These are phyloP conservation scores for Pseudozyma sp. DNA, from an alignment of 1,284 basidiomycete genomes.

Conservation along the genomic window DNA sequence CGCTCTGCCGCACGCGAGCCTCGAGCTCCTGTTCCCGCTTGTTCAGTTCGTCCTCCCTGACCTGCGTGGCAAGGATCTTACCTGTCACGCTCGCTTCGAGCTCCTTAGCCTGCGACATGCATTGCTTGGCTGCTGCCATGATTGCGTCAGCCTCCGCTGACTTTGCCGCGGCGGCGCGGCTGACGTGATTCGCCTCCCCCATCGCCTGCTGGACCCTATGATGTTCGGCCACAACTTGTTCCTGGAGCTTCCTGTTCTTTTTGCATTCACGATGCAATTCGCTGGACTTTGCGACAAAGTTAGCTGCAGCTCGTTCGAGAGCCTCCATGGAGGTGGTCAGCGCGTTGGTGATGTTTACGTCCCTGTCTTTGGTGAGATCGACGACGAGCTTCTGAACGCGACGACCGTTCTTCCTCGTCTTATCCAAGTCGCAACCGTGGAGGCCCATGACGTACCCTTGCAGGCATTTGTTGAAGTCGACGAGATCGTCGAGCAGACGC, in stretches of 20 bases:
- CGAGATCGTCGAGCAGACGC: conserved; percentile 30
- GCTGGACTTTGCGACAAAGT: conserved; percentile 12
- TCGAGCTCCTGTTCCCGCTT: background rate
- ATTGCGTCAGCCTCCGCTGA: conserved; percentile 1
- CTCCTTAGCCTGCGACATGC: background rate
- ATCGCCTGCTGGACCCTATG: background rate
- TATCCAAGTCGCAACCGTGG: conserved; percentile 12
- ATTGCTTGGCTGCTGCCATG: background rate
- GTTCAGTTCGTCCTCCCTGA: background rate
- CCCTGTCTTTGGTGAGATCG: conserved; percentile 15
- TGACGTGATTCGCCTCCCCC: background rate
- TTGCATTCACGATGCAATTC: conserved; percentile 6
- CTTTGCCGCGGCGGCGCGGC: background rate
- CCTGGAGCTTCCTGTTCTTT: conserved; percentile 1
- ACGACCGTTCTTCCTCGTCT: conserved; percentile 19
- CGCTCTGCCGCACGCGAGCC: background rate
- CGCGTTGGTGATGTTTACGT: background rate
- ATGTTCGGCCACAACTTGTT: background rate
- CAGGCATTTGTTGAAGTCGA: conserved; percentile 35
- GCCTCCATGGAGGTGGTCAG: conserved; percentile 13
- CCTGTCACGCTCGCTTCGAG: background rate
- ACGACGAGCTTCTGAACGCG: conserved; percentile 27
- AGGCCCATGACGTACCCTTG: conserved; percentile 37
- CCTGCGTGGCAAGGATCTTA: background rate
- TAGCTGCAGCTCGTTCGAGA: conserved; percentile 11